These are phyloP conservation scores for Boletus subparvulus DNA, from an alignment of 768 basidiomycete genomes.

Conservation along the genomic window DNA sequence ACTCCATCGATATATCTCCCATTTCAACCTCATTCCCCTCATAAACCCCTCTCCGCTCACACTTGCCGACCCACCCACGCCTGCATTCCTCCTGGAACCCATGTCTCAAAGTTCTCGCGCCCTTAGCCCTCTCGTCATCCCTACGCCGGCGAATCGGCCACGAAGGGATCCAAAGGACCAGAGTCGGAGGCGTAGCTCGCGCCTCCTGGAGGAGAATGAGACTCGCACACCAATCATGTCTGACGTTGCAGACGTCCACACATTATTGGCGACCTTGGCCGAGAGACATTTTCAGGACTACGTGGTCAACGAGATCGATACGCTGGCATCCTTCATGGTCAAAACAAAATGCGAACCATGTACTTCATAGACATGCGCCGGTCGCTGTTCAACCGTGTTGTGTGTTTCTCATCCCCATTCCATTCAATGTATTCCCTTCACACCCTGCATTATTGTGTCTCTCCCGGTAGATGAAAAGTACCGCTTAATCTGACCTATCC, in stretches of 20 bases:
- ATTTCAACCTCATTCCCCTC: slow-evolving; percentile 68
- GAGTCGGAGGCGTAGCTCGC: slow-evolving; percentile 65
- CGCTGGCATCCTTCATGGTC: slow-evolving; percentile 80
- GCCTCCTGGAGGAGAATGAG: slow-evolving; percentile 63
- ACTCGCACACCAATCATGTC: slow-evolving; percentile 64
- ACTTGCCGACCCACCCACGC: slow-evolving; percentile 68
- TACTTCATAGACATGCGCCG: slow-evolving; percentile 17
- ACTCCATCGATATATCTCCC: slow-evolving; percentile 70
- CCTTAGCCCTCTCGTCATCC: slow-evolving; percentile 45
- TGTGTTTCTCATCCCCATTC: slow-evolving; percentile 3
- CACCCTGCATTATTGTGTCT: not conserved
- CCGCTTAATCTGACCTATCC: not conserved
- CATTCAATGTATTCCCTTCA: slow-evolving; percentile 19
- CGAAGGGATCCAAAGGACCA: slow-evolving; percentile 65
- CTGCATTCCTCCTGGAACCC: slow-evolving; percentile 55
- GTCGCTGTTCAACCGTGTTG: slow-evolving; percentile 15
- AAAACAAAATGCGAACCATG: slow-evolving; percentile 53
- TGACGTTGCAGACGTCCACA: slow-evolving; percentile 68
- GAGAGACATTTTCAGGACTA: slow-evolving; percentile 72
- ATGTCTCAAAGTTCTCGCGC: slow-evolving; percentile 45
- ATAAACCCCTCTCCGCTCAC: slow-evolving; percentile 71
- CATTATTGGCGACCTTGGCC: slow-evolving; percentile 63
- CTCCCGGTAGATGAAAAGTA: slow-evolving; percentile 1
- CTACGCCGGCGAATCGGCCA: slow-evolving; percentile 69
- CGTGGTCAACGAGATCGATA: slow-evolving; percentile 69